Base-by-base conservation (phyloP, 805 yeast genomes). In the Hanseniaspora lachancei region DNA sequence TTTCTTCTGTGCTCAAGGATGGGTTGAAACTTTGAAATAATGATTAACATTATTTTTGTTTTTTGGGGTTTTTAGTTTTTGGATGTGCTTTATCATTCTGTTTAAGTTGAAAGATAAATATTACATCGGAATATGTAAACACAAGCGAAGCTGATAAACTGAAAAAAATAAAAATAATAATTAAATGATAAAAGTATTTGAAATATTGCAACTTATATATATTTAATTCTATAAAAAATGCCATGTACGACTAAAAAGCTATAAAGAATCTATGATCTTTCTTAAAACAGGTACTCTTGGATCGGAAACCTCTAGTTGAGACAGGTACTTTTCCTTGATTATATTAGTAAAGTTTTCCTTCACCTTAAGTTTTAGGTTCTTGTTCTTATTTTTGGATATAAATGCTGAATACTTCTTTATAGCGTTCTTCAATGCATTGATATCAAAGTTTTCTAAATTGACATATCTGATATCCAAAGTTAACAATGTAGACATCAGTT, bases 1-100 rank as follows among this genome's bases (percentile, higher is more conserved):
- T 65, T 93, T 93, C 65, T 93, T 93, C 68, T 86, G 85, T 58
- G 80, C 82, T 58, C 96, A 93, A 76, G 86, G 87, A 57, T 93
- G 98, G 98, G 67, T 80, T 49, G 72, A 62, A 60, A 21, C 57
- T 9, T 39, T 55, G 20, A 49, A 49, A 49, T 55, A 34, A n/a
- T n/a, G n/a, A n/a, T n/a, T n/a, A n/a, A n/a, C n/a, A n/a, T n/a
- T n/a, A n/a, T n/a, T n/a, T n/a, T 29, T 29, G 5, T 29, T 29
- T 29, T 5, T 29, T 29, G 9, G 9, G 34, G 10, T 29, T 29
- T 29, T n/a, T n/a, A n/a, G 10, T 2, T 29, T 29, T 32, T 12
- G 35, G 35, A 13, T 27, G 5, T 27, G 29, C 2, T 27, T 27
- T 5, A 27, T 27, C 29, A 32, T 12, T 32, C 12, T 12, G 3